A percentile compares a stretch with the other conserved stretches of the same genome.
These are phyloP conservation scores for Posidonia australis DNA, from an alignment of 106 monocot genomes.

Conservation along the genomic window DNA sequence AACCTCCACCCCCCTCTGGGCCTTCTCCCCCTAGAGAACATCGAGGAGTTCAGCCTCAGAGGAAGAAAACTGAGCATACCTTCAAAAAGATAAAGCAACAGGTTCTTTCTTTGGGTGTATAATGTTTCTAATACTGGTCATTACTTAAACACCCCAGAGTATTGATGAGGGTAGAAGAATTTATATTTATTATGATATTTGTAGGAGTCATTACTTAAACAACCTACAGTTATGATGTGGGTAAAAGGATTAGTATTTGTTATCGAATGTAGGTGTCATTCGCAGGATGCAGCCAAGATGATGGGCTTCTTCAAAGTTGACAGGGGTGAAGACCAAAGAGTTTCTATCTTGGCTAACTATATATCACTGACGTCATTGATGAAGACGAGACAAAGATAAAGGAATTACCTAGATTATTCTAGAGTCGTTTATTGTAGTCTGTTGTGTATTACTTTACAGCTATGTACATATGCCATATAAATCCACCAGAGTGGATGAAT, in stretches of 20 bases:
- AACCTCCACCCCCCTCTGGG: conserved; percentile 5
- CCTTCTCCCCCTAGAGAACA: conserved; percentile 8
- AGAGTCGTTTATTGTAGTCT: too few species aligned
- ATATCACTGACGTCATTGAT: background rate
- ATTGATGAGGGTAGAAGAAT: too few species aligned
- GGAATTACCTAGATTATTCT: too few species aligned
- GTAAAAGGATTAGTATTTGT: too few species aligned
- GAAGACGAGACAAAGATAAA: background rate
- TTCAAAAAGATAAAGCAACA: conserved; percentile 14
- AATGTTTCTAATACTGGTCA: too few species aligned
- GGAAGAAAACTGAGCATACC: conserved; percentile 17
- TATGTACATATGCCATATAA: too few species aligned
- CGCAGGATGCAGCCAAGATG: background rate
- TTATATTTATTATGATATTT: too few species aligned
- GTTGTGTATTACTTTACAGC: too few species aligned
- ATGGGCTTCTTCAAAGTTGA: background rate
- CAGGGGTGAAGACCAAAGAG: conserved; percentile 6
- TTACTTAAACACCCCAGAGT: too few species aligned
- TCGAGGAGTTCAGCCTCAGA: conserved; percentile 15
- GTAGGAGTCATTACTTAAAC: too few species aligned
- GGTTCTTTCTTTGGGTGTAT: background rate
- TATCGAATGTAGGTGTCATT: conserved; percentile 7
- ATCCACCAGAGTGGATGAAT: too few species aligned
- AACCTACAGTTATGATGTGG: too few species aligned
- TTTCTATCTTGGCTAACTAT: conserved; percentile 1